A percentile compares a stretch with the other conserved stretches of the same genome.
phyloP scores from a whole-genome alignment of 108 stramenopile genomes.

The Ochromonas danica region DNA sequence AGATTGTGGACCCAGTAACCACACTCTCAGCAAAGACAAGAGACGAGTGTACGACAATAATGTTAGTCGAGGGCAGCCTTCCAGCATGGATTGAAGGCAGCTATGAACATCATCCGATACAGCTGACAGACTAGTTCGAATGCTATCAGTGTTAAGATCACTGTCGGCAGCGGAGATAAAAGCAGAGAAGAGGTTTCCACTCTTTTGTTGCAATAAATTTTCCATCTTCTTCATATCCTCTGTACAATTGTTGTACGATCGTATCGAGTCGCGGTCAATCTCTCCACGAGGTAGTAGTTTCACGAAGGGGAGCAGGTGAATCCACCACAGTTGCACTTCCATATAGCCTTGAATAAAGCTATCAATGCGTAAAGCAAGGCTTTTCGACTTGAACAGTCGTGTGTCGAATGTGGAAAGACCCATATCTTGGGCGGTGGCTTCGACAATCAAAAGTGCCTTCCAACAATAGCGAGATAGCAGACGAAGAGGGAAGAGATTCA shows the following conservation, averaged over 20 bases:
- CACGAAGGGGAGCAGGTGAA: constrained; percentile 17
- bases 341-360: background rate
- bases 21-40: background rate
- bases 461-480: background rate
- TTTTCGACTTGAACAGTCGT: background rate
- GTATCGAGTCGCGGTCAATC: constrained; percentile 9
- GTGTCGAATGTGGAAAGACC: constrained; percentile 2
- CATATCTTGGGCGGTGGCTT: constrained; percentile 23
- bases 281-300: constrained; percentile 7
- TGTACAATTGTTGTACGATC: constrained; percentile 21
- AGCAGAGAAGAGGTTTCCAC: background rate
- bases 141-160: constrained; percentile 4
- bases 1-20: constrained; percentile 13
- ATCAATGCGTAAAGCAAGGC: background rate
- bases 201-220: background rate
- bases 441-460: constrained; percentile 22
- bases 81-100: constrained; percentile 1
- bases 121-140: background rate
- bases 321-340: constrained; percentile 9
- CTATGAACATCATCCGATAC: constrained; percentile 7
- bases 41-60: constrained; percentile 17
- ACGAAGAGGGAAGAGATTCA: background rate
- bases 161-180: background rate
- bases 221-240: constrained; percentile 34
- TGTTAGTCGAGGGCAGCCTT: background rate